These are phyloP conservation scores for Niveomyces coronatus DNA, from an alignment of 2,329 filamentous ascomycete genomes.

Conservation along the genomic window DNA sequence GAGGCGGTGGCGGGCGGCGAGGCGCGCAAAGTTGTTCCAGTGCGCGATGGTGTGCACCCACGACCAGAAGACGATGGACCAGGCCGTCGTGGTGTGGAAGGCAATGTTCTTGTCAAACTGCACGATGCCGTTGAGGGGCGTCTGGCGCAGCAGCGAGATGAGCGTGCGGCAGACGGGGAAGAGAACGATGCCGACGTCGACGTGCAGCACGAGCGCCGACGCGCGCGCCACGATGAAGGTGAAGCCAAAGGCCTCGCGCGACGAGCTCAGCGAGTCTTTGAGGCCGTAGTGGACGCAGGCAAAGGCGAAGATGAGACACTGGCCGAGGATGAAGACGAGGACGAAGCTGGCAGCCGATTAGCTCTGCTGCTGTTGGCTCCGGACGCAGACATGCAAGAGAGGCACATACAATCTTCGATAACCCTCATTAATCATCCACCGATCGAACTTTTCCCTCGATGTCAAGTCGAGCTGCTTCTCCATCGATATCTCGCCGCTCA, in stretches of 20 bases:
- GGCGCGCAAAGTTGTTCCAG: constrained; percentile 77
- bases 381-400: background rate
- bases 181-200: constrained; percentile 70
- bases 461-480: constrained; percentile 60
- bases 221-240: constrained; percentile 70
- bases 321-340: constrained; percentile 61
- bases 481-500: constrained; percentile 72
- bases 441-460: constrained; percentile 62
- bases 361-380: constrained; percentile 9
- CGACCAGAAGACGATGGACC: constrained; percentile 82
- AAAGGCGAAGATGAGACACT: constrained; percentile 69
- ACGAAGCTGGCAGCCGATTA: constrained; percentile 49
- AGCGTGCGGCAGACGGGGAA: constrained; percentile 77
- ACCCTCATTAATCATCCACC: constrained; percentile 86
- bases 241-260: constrained; percentile 59
- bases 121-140: constrained; percentile 74
- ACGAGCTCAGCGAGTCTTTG: constrained; percentile 61
- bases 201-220: constrained; percentile 66
- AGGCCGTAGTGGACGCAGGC: constrained; percentile 70
- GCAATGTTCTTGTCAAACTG: constrained; percentile 86
- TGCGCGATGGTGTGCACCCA: constrained; percentile 80
- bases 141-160: constrained; percentile 70
- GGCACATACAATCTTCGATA: constrained; percentile 63
- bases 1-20: constrained; percentile 63
- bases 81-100: constrained; percentile 75